A percentile compares a stretch with the other conserved stretches of the same genome.
Evolutionary conservation across 495 filamentous ascomycete genomes (phyloP).

Genomic region (Penicillium angulare): DNA sequence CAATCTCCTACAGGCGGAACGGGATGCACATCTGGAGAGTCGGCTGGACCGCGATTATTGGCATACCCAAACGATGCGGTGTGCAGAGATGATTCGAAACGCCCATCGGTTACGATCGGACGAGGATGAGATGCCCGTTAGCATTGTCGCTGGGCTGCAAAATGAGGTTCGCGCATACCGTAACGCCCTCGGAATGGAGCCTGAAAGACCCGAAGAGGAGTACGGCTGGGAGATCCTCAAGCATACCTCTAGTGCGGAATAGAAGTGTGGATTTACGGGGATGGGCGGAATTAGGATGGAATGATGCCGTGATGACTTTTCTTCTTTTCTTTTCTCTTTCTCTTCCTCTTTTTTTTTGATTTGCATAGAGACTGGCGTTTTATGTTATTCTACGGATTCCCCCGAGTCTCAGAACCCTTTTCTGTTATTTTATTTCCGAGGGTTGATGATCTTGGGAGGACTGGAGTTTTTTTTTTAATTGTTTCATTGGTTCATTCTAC

Average conservation of each 20-base stretch:
- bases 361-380: not conserved
- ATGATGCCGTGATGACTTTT: conserved; percentile 15
- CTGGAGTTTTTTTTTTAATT: not conserved
- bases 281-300: not conserved
- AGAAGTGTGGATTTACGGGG: no score
- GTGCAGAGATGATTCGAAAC: conserved; percentile 52
- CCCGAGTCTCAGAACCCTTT: no score
- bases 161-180: conserved; percentile 56
- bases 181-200: conserved; percentile 52
- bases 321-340: not conserved
- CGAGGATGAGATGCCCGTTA: conserved; percentile 48
- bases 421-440: not conserved
- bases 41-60: conserved; percentile 64
- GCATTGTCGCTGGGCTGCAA: conserved; percentile 50
- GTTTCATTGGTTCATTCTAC: not conserved
- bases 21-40: conserved; percentile 54
- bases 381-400: no score
- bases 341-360: not conserved
- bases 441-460: no score
- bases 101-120: conserved; percentile 50
- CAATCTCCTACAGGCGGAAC: conserved; percentile 55
- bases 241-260: conserved; percentile 41
- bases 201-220: conserved; percentile 52
- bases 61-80: conserved; percentile 57
- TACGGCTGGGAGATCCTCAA: conserved; percentile 54